Evolutionary conservation across 2,329 filamentous ascomycete genomes (phyloP), one percentile per base, ranked within the genome.

Genomic region (Colletotrichum falcatum): DNA sequence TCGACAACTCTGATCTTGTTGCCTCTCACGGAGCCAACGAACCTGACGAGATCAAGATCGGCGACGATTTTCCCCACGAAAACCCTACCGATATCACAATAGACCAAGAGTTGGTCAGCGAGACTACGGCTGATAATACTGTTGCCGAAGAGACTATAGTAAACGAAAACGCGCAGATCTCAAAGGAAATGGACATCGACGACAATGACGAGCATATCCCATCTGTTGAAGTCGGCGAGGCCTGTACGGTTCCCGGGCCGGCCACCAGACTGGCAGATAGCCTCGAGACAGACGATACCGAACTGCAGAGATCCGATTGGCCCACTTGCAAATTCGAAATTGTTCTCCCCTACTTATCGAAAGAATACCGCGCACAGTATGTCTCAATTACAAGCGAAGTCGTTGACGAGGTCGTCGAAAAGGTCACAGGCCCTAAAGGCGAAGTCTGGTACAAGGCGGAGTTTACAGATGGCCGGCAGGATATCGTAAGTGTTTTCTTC

Each of bases 391-490:
- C 75, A 1, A 85, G 83, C 68, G 75, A 81, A 42, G 75, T 78
- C 2, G 77, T 86, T 18, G 79, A 84, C 44, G 76, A 73, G 5
- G 73, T 87, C 5, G 54, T 79, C 1, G 76, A 78, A 6, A 74
- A 81, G 62, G 72, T 77, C 18, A 71, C 77, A 18, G 70, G 74
- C 0, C 74, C 74, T 1, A 75, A 76, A 18, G 68, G 72, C 11
- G 73, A 79, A 12, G 28, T 74, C 1, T 76, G 75, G 28, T 84
- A 83, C 53, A 76, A 74, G 5, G 78, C 84, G 14, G 83, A 85
- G 69, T 86, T 85, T 58, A 81, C 81, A 37, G 85, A 87, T 73
- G 85, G 84, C 30, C 79, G 81, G 60, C 74, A 81, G 72, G 80
- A 85, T 64, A 69, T 80, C 74, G 85, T 87, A 79, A 80, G 84